Percentiles rank a stretch among this genome's conserved stretches.
Evolutionary conservation across 495 filamentous ascomycete species (phyloP).

Genomic region (Podospora conica): DNA sequence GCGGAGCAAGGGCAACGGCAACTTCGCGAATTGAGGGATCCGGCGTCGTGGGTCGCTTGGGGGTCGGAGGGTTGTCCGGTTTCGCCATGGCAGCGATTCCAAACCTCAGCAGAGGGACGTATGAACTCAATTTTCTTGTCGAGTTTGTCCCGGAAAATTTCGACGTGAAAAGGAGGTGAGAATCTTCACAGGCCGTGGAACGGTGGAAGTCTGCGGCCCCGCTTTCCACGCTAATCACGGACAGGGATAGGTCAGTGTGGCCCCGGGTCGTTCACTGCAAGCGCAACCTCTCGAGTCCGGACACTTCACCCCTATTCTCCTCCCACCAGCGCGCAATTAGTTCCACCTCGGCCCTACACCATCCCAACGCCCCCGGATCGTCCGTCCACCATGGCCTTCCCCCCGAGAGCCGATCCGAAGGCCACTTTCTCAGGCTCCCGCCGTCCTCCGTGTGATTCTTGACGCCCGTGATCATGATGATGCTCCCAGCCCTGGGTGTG

Average conservation of each 20-base stretch:
- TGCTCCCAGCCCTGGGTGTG: conserved; percentile 32
- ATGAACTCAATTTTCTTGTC: background rate
- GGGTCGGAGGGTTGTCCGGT: background rate
- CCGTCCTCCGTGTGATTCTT: conserved; percentile 46
- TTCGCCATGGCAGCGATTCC: background rate
- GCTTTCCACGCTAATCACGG: too few species aligned
- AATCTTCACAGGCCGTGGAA: too few species aligned
- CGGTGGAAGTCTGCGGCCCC: too few species aligned
- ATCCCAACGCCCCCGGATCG: conserved; percentile 30
- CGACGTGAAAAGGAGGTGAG: too few species aligned
- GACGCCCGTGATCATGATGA: conserved; percentile 39
- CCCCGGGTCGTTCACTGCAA: too few species aligned
- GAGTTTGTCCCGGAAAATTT: too few species aligned
- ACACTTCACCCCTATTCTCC: background rate
- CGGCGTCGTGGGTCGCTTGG: background rate
- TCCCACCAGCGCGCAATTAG: conserved; percentile 38
- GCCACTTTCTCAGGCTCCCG: conserved; percentile 43
- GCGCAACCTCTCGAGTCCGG: too few species aligned
- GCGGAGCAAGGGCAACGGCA: too few species aligned
- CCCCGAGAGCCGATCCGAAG: conserved; percentile 27
- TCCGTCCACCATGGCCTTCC: conserved; percentile 41
- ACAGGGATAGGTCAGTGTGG: too few species aligned
- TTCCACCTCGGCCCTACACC: conserved; percentile 36
- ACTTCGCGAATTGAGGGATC: background rate
- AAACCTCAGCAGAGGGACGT: background rate